Conservation (phyloP, 2,329 filamentous ascomycete genomes). For the Cadophora malorum region DNA sequence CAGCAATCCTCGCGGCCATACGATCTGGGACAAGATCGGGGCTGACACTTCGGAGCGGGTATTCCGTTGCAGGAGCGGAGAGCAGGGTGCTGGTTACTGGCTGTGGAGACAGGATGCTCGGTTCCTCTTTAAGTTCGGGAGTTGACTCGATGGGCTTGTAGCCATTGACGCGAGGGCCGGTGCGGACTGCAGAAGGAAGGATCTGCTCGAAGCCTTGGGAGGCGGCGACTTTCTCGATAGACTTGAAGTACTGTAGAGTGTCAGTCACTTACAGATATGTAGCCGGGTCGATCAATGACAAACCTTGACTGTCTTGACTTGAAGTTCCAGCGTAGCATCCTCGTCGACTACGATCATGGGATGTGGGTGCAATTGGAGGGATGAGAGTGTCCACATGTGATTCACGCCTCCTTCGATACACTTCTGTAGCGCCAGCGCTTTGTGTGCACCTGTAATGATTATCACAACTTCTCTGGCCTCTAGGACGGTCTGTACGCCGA, state of each 20-base stretch:
- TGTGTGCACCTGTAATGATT: conserved; percentile 82
- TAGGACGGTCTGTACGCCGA: conserved; percentile 83
- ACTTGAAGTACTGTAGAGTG: conserved; percentile 68
- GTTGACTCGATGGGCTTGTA: conserved; percentile 35
- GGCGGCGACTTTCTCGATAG: conserved; percentile 68
- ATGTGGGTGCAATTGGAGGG: conserved; percentile 80
- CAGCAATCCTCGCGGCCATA: conserved; percentile 41
- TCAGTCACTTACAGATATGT: neutral
- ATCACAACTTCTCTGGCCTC: conserved; percentile 83
- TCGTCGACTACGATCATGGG: conserved; percentile 86
- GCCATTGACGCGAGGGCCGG: conserved; percentile 48
- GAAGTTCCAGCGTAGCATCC: conserved; percentile 75
- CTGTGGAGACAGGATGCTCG: conserved; percentile 59
- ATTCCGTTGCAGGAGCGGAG: conserved; percentile 61
- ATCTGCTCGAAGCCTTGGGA: conserved; percentile 64
- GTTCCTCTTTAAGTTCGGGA: conserved; percentile 39
- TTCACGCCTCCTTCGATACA: conserved; percentile 84
- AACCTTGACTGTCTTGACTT: conserved; percentile 74
- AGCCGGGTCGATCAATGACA: neutral
- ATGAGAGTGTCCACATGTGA: conserved; percentile 90
- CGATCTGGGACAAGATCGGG: conserved; percentile 65
- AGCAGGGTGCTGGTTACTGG: conserved; percentile 61
- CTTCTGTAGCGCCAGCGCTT: conserved; percentile 78
- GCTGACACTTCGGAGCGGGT: conserved; percentile 60
- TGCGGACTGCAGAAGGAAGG: conserved; percentile 61